These are phyloP conservation scores for Atkinsonella texensis DNA, from an alignment of 2,329 filamentous ascomycete genomes.

Conservation along the genomic window DNA sequence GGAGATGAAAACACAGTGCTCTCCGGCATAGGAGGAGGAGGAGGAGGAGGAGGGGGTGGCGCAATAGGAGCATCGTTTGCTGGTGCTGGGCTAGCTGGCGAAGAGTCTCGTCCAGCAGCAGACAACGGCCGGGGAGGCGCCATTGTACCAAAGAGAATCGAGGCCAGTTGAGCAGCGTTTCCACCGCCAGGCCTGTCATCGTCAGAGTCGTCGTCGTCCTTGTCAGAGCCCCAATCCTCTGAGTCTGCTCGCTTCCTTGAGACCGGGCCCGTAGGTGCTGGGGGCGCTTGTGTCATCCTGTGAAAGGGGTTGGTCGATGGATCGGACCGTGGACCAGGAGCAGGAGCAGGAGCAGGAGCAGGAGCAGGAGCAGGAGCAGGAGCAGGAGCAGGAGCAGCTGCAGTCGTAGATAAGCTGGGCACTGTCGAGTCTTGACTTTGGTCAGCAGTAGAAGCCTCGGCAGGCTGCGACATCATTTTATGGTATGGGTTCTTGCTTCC, in stretches of 20 bases:
- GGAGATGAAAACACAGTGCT: slow-evolving; percentile 13
- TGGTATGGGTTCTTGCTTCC: slow-evolving; percentile 95
- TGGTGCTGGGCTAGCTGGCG: slow-evolving; percentile 26
- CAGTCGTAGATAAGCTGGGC: background rate
- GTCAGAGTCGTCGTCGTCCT: slow-evolving; percentile 56
- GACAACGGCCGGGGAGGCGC: slow-evolving; percentile 81
- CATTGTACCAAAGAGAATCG: slow-evolving; percentile 95
- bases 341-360: slow-evolving; percentile 23
- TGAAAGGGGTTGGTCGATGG: slow-evolving; percentile 95
- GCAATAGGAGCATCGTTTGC: slow-evolving; percentile 28
- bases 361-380: slow-evolving; percentile 23
- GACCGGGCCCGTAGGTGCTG: slow-evolving; percentile 36
- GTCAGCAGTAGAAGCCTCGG: slow-evolving; percentile 36
- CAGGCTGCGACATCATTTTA: slow-evolving; percentile 68
- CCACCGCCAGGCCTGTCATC: slow-evolving; percentile 69
- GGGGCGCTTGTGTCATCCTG: slow-evolving; percentile 54
- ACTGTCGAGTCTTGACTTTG: slow-evolving; percentile 24
- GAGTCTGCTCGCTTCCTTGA: slow-evolving; percentile 47
- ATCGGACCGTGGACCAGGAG: slow-evolving; percentile 31
- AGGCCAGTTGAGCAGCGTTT: slow-evolving; percentile 83
- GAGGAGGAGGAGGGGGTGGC: slow-evolving; percentile 25
- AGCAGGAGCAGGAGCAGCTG: slow-evolving; percentile 19
- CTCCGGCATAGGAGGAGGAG: slow-evolving; percentile 17
- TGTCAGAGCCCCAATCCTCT: slow-evolving; percentile 72
- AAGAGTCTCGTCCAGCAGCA: slow-evolving; percentile 60